Evolutionary conservation across 345 rosid genomes (phyloP).

Genomic region (Cardamine chenopodiifolia): DNA sequence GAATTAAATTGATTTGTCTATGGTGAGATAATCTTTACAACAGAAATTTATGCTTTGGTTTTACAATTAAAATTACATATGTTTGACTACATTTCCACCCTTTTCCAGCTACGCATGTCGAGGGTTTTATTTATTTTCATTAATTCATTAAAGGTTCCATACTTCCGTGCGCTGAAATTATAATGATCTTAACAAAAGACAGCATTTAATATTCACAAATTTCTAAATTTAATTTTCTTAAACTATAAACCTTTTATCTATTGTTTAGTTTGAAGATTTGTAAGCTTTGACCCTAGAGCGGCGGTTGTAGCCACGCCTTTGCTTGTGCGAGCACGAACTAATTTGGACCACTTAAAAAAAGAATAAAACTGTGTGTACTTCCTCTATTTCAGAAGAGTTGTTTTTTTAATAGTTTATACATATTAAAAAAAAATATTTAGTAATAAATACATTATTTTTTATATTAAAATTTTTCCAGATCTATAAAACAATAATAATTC

Average conservation of each 20-base stretch:
- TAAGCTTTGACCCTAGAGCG: constrained; percentile 26
- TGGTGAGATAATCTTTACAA: constrained; percentile 6
- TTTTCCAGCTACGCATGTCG: constrained; percentile 27
- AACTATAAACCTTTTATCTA: neutral
- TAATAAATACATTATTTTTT: no score
- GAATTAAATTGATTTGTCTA: neutral
- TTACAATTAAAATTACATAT: neutral
- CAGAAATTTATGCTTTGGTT: neutral
- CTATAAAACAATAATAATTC: no score
- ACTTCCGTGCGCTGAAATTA: constrained; percentile 27
- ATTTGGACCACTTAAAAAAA: neutral
- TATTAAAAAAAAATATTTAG: no score
- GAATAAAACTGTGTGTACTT: no score
- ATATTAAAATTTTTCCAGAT: no score
- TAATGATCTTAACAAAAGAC: neutral
- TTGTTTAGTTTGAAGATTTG: neutral
- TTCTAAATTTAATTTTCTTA: neutral
- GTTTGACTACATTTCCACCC: neutral
- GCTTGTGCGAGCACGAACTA: constrained; percentile 15
- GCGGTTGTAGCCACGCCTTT: constrained; percentile 13
- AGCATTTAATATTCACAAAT: neutral
- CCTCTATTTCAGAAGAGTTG: no score
- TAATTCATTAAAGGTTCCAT: neutral
- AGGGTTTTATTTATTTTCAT: constrained; percentile 2
- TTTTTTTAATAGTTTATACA: no score